Conservation (phyloP, 2,329 filamentous ascomycete genomes). For the Lecanicillium sp. region DNA sequence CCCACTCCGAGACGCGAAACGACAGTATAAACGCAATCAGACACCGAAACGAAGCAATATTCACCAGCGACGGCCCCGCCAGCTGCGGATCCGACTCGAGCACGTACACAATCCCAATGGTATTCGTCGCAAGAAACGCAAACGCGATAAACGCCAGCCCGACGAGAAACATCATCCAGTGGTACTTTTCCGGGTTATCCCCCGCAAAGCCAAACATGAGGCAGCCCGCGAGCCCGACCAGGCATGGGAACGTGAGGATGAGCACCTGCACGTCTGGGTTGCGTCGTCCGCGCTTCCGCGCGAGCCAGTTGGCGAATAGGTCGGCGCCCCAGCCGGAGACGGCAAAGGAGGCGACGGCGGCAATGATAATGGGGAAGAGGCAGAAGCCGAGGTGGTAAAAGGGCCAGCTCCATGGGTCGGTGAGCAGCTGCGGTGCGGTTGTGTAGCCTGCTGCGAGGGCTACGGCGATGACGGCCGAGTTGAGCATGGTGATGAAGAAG, state of each 20-base stretch:
- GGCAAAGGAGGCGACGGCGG: constrained; percentile 13
- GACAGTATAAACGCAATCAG: constrained; percentile 21
- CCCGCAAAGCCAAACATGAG: constrained; percentile 24
- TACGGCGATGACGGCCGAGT: constrained; percentile 21
- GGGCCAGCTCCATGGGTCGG: constrained; percentile 20
- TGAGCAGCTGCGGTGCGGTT: constrained; percentile 16
- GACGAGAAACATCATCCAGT: constrained; percentile 19
- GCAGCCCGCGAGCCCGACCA: constrained; percentile 18
- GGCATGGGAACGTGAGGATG: constrained; percentile 21
- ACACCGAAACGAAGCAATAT: constrained; percentile 22
- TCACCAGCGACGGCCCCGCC: constrained; percentile 22
- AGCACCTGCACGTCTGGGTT: constrained; percentile 25
- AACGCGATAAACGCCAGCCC: constrained; percentile 20
- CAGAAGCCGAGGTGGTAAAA: constrained; percentile 21
- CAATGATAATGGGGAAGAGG: constrained; percentile 17
- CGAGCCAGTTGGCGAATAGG: constrained; percentile 18
- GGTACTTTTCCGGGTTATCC: constrained; percentile 12
- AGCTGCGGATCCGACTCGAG: constrained; percentile 23
- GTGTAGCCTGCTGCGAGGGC: constrained; percentile 16
- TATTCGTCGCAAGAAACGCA: constrained; percentile 18
- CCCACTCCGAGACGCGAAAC: constrained; percentile 19
- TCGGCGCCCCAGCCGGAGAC: constrained; percentile 22
- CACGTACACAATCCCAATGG: constrained; percentile 21
- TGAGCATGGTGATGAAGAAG: constrained; percentile 22
- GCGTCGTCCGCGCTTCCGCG: constrained; percentile 18